Base-by-base conservation (phyloP, 805 yeast species). In the Teunomyces kruisii region DNA sequence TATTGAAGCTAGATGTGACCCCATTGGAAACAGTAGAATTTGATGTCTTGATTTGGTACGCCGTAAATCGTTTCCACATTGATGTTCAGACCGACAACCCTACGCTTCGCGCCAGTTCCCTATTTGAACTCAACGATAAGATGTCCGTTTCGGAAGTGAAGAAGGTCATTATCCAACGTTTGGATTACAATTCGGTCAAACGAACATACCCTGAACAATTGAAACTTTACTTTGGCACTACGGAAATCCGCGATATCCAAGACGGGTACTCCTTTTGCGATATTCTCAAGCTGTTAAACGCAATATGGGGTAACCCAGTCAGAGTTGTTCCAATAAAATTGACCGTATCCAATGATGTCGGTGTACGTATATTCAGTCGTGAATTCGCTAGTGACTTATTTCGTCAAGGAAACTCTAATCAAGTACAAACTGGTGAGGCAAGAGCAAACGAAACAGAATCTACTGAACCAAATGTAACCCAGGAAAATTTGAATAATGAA, bases 171-270 rank as follows among this genome's bases (percentile, higher is more conserved):
- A 53, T 60, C 6, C 56, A 53, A 2, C 46, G 58, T 26, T 40
- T 58, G 13, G 66, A 61, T 39, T 42, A 42, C 17, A 40, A 42
- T 6, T 50, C 59, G 12, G 68, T 62, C 1, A 42, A 51, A 12
- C 48, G 68, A 39, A 62, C 67, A 1, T 61, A 57, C 38, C 52
- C 52, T 36, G 67, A 62, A 26, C 67, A 63, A 43, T 38, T 64
- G 12, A 48, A 48, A 22, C 45, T 64, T 13, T 45, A 33, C 10
- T 50, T 47, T 42, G 19, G 47, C 7, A 51, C 41, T 50, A 17
- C 19, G 6, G 38, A 35, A 14, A 35, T 35, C 3, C 28, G 38
- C 12, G 38, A 35, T n/a, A 22, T 35, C 7, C 26, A 35, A 19
- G 38, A 35, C 13, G 38, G 38, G 2, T 35, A 22, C n/a, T 7